Base-by-base conservation (phyloP, 495 filamentous ascomycete genomes). In the Penicillium robsamsonii region DNA sequence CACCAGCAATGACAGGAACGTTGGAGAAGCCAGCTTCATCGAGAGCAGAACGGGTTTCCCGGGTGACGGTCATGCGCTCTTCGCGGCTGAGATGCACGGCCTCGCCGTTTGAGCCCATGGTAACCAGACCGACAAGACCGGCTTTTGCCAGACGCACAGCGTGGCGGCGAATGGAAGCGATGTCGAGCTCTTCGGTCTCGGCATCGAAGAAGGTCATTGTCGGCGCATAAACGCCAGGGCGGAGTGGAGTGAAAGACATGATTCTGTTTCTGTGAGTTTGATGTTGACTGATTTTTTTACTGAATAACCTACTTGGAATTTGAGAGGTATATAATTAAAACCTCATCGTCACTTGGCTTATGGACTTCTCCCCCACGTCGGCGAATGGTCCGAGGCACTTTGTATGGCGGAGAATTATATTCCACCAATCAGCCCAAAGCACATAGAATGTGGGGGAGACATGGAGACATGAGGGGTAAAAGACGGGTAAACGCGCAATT, bases 141-240 rank as follows among this genome's bases (percentile, higher is more conserved):
- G 83, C 88, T 72, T 84, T 79, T 22, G 87, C 91, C n/a, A 95
- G 82, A 41, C 90, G 89, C 47, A 88, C 84, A 30, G 88, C 88
- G 64, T 94, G 90, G 48, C 80, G 84, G 67, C 87, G 89, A 75
- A 93, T 88, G 54, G 85, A 81, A 5, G 85, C 79, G 60, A 90
- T 81, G 65, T 96, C 91, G 64, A 96, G 81, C 17, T 94, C 87
- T 72, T 96, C 91, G 44, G 87, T 91, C 31, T 82, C 76, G 13
- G 85, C 80, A 65, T 92, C 79, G 76, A 96, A 95, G 75, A 96
- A 94, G 58, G 90, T 94, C 84, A 92, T 91, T 30, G 89, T 93
- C 18, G 91, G 91, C 57, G 88, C 87, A 71, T 94, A 95, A 68
- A 92, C 91, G 65, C 91, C 91, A 60, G 87, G 86, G 13, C 87